Base-by-base conservation (phyloP, 2,329 filamentous ascomycete genomes). In the Colletotrichum kahawae region DNA sequence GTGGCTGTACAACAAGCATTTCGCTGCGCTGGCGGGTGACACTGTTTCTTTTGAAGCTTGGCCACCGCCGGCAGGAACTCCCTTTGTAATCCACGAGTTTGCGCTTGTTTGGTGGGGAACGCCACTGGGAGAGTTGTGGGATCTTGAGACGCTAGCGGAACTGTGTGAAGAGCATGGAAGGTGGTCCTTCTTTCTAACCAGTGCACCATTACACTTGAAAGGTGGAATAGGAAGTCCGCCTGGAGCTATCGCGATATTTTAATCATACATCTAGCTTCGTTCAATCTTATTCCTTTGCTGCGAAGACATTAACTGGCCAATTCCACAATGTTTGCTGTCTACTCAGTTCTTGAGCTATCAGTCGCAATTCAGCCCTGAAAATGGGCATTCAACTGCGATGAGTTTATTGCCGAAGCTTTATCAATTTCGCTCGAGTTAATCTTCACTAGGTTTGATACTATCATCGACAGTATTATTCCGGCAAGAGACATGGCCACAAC, bases 111-210 rank as follows among this genome's bases (percentile, higher is more conserved):
- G 86, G 14, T 90, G 87, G 87, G 88, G 88, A 1, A 80, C 88
- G 79, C 87, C 84, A 0, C 79, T 82, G 72, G 81, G 82, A 70
- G 84, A 87, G 60, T 70, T 83, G 1, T 84, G 83, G 48, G 82
- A 85, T 54, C 71, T 83, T 33, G 82, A 84, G 67, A 79, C 68
- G 27, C 73, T 84, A 60, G 81, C 81, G 13, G 80, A 88, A 84
- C 88, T 84, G 2, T 92, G 92, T 81, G 90, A 90, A 76, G 85
- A 88, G 72, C 84, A 86, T 7, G 85, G 83, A 12, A 80, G 87
- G 18, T 89, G 86, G 84, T 83, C 81, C 0, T 90, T 90, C 74
- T 90, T 90, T 75, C 79, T 90, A 18, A 84, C 84, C 3, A 88
- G 85, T 27, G 81, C 85, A 62, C 88, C 87, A 1, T 79, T 89